phyloP scores from a whole-genome alignment of 805 yeast genomes.

The Myxozyma geophila region DNA sequence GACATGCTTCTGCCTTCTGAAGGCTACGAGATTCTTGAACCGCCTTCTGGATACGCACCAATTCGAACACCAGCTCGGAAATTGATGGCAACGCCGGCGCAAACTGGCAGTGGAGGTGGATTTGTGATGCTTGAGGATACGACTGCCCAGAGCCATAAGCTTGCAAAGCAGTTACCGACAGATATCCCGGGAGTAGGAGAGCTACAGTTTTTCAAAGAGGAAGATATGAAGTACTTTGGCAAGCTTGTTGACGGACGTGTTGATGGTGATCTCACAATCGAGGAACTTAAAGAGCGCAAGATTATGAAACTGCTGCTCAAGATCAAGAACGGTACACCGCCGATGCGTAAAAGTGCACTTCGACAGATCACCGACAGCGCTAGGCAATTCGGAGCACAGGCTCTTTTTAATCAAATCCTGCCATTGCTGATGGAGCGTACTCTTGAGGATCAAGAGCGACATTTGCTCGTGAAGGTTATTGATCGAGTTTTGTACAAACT shows the following conservation, averaged over 20 bases:
- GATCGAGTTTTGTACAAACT: conserved; percentile 70
- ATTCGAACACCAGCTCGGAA: conserved; percentile 47
- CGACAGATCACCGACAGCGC: conserved; percentile 69
- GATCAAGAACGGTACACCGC: conserved; percentile 78
- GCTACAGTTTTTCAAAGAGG: conserved; percentile 68
- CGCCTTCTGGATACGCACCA: conserved; percentile 55
- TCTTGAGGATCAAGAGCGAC: conserved; percentile 82
- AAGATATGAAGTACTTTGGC: conserved; percentile 74
- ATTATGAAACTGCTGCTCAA: conserved; percentile 67
- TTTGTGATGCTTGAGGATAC: conserved; percentile 61
- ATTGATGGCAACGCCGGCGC: conserved; percentile 40
- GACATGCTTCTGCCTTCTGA: conserved; percentile 55
- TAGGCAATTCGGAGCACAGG: conserved; percentile 66
- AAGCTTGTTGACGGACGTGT: conserved; percentile 51
- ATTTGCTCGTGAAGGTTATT: conserved; percentile 74
- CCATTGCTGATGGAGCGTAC: conserved; percentile 75
- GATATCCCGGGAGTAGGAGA: conserved; percentile 70
- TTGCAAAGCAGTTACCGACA: conserved; percentile 46
- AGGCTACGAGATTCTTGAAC: conserved; percentile 53
- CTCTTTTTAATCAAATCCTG: conserved; percentile 69
- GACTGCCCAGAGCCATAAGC: conserved; percentile 43
- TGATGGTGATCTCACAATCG: conserved; percentile 49
- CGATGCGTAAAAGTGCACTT: conserved; percentile 68
- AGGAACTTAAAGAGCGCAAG: conserved; percentile 62
- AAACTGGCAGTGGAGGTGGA: conserved; percentile 36